Percentiles rank a stretch among this genome's conserved stretches.
phyloP scores from a whole-genome alignment of 441 rosid genomes.

The Erodium moschatum region DNA sequence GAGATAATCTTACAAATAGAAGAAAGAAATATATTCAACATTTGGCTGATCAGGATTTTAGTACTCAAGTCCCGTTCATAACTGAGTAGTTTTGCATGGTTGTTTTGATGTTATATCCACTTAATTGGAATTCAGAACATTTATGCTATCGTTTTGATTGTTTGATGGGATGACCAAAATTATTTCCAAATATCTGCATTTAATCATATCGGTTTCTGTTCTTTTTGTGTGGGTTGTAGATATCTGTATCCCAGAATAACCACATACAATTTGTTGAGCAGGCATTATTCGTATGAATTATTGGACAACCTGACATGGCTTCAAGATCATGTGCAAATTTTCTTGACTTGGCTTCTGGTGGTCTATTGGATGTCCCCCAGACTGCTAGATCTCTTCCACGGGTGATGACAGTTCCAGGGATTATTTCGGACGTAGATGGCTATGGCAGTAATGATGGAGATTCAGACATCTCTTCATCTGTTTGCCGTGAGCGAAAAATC shows the following conservation, averaged over 20 bases:
- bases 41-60: not conserved
- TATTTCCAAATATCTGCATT: not conserved
- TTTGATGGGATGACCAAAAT: not conserved
- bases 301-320: slow-evolving; percentile 35
- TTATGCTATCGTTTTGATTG: not conserved
- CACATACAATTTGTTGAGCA: not conserved
- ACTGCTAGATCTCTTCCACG: slow-evolving; percentile 68
- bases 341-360: slow-evolving; percentile 55
- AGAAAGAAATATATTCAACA: not conserved
- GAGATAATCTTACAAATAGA: not conserved
- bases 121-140: not conserved
- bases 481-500: slow-evolving; percentile 50
- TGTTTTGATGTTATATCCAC: not conserved
- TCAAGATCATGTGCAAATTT: slow-evolving; percentile 55
- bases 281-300: slow-evolving; percentile 21
- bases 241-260: not conserved
- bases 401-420: slow-evolving; percentile 76
- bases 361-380: slow-evolving; percentile 56
- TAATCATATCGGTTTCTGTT: not conserved
- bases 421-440: slow-evolving; percentile 62
- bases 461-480: slow-evolving; percentile 43
- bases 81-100: not conserved
- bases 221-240: not conserved
- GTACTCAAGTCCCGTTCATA: not conserved
- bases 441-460: slow-evolving; percentile 44